Evolutionary conservation across 495 filamentous ascomycete genomes (phyloP), one percentile per base, ranked within the genome.

Genomic region (Peziza echinospora): DNA sequence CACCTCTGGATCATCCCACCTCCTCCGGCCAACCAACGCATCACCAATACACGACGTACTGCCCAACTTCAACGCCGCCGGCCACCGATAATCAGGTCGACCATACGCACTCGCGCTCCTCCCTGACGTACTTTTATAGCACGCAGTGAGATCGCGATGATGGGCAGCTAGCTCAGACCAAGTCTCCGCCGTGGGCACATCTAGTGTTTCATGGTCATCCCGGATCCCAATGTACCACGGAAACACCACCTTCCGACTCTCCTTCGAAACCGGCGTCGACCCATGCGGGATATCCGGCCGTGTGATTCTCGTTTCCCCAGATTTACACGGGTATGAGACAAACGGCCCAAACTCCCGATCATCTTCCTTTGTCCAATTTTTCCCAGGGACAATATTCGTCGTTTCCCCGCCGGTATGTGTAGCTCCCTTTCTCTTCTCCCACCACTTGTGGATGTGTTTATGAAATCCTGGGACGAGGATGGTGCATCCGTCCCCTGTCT

Each of bases 351-450:
- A 75, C 48, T 74, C 69, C 40, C 69, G 59, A 43, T 86, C 77
- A 62, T 87, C 80, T 16, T 83, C 78, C 48, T 71, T 74, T 10
- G 80, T 81, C 83, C 83, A 87, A 56, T 72, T 72, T 49, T 71
- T 78, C 42, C 80, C 68, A 17, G 78, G 72, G 24, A 7, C 30
- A 37, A 17, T 37, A 37, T 11, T 17, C 30, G 3, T 37, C 30
- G 30, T 37, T 17, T 37, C 30, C 3, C 30, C 30, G 19, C 30
- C 30, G 13, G 2, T 37, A 37, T 11, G 30, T 1, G 30, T 17
- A 5, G 13, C 30, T 37, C 13, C 3, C 13, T 37, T 11, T 5
- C 30, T 37, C 19, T n/a, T n/a, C n/a, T 37, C 3, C 30, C 30
- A 37, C 30, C 30, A 37, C 30, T 37, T 17, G 13, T 37, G 13